Evolutionary conservation across 441 rosid genomes (phyloP).

Genomic region (Pelargonium cotyledonis): DNA sequence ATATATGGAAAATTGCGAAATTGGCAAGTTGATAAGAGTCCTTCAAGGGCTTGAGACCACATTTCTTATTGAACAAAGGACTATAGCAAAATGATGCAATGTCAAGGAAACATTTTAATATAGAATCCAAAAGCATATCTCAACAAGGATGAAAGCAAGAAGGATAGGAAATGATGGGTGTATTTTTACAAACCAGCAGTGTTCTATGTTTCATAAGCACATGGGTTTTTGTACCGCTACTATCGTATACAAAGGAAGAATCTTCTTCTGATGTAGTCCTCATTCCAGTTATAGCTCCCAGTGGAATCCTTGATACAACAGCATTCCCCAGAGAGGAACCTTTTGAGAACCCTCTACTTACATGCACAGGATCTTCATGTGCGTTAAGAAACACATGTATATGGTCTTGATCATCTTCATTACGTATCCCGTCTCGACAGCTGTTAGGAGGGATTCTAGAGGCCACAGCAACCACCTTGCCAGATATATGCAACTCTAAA

Average conservation of each 20-base stretch:
- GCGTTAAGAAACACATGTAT: constrained; percentile 67
- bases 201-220: constrained; percentile 86
- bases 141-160: constrained; percentile 8
- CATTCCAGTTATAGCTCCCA: constrained; percentile 70
- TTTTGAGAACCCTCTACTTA: constrained; percentile 17
- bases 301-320: constrained; percentile 39
- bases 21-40: constrained; percentile 4
- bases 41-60: background rate
- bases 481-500: constrained; percentile 70
- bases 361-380: constrained; percentile 26
- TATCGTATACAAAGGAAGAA: constrained; percentile 69
- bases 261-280: constrained; percentile 75
- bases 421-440: constrained; percentile 24
- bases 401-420: constrained; percentile 49
- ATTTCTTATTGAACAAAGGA: background rate
- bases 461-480: constrained; percentile 73
- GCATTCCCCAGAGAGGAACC: constrained; percentile 23
- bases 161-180: constrained; percentile 20
- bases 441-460: constrained; percentile 62
- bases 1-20: background rate
- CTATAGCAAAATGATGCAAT: constrained; percentile 8
- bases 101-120: constrained; percentile 7
- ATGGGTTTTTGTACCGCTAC: constrained; percentile 71
- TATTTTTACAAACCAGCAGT: constrained; percentile 60
- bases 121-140: constrained; percentile 14